Base-by-base conservation (phyloP, 148 eudicot species). In the Drosera capensis region DNA sequence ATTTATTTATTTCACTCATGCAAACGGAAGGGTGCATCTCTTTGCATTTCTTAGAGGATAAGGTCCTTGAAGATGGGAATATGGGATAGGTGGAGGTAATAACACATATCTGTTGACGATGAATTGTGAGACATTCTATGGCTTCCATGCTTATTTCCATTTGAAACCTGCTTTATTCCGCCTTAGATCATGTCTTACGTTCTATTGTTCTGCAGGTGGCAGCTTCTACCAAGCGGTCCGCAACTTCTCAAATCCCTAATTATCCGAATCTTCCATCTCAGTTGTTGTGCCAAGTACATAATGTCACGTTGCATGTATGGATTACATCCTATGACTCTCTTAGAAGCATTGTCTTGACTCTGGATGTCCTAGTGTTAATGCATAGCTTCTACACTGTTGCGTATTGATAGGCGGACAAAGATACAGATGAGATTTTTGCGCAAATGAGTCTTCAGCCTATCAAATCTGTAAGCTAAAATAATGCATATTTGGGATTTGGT, bases 381-480 rank as follows among this genome's bases (percentile, higher is more conserved):
- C 30, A 26, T 34, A 28, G 38, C 21, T 9, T 58, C 8, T 16
- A 15, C 13, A 20, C 16, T 42, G 52, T 3, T 57, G 7, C 45
- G n/a, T 41, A 1, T 23, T 62, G 25, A 45, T 51, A 90, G 99
- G 88, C 99, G 3, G 99, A 90, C 49, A 85, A 71, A 63, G 99
- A 90, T 8, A 90, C 99, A 16, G 99, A 90, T 57, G 95, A 90
- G 59, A 77, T 90, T 46, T 90, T 73, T 51, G 93, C 99, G 20
- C 99, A 90, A 57, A 90, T 90, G 99, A 90, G 93, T 54, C 99
- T 90, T 40, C 99, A 81, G 49, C 79, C 93, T 31, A 70, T 90
- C 55, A 84, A 66, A 52, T 73, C 87, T 8, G 99, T 90, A 72
- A 72, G 85, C 38, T 4, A 2, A 16, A 14, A 16, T 3, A 21